Evolutionary conservation across 1,139 yeast species (phyloP), one percentile per base, ranked within the genome.

Genomic region (Kazachstania sp.): DNA sequence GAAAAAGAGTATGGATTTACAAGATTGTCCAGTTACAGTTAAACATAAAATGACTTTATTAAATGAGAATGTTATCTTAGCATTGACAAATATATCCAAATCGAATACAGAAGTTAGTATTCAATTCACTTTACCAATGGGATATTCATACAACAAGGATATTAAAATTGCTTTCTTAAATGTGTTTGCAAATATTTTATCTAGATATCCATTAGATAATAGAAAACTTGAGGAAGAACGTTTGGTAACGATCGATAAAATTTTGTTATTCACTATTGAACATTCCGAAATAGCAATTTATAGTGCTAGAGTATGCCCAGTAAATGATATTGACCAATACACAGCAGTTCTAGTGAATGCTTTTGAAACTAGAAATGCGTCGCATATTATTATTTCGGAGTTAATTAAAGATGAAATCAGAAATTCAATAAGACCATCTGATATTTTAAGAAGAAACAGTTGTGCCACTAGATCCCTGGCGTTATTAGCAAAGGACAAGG

Each of bases 91-190:
- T 54, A 64, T 87, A 39, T 70, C 87, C 44, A 81, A 77, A 55
- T 75, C 85, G 11, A 88, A 87, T 59, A 79, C 83, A 2, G 88
- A 83, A 52, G 80, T 85, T 44, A 95, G 95, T 9, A 71, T 86
- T 60, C 81, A 79, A 47, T 79, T 79, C 63, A 88, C 90, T 1
- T 66, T 87, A 15, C 88, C 94, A 0, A 71, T 86, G 59, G 95
- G 95, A 0, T 84, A 80, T 57, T 87, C 86, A 56, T 77, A 75
- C 37, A 84, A 84, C 58, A 66, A 69, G 19, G 75, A 79, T 47
- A 78, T 86, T 31, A 69, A 95, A 50, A 70, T 83, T 5, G 80
- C 92, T 1, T 86, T 86, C 59, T 71, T 86, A 59, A 83, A 83
- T 53, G 92, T 86, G 3, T 85, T 87, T 58, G 78, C 85, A 1